Base-by-base conservation (phyloP, 2,329 filamentous ascomycete genomes). In the Pyrenophora teres region DNA sequence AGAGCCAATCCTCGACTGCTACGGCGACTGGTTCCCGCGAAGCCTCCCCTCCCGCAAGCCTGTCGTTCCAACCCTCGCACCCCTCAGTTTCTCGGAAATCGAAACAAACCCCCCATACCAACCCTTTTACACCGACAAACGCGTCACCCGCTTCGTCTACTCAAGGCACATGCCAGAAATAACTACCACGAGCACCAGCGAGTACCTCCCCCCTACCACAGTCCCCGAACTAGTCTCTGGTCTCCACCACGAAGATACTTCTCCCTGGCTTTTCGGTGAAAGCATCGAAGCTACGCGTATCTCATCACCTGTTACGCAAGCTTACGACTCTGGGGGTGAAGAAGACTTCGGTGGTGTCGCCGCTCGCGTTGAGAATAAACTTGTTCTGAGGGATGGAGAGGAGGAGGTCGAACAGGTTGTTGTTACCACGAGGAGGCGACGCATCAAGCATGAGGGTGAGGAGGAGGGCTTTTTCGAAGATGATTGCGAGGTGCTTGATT, bases 81-180 rank as follows among this genome's bases (percentile, higher is more conserved):
- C 71, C 13, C 54, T 74, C 18, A 73, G 70, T 77, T 70, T 92
- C 84, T 91, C 90, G 5, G 92, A 97, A 77, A 95, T 96, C 59
- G 94, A 99, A 69, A 96, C 93, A 1, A 97, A 93, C 67, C 89
- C 92, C 4, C 91, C 93, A 2, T 97, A 96, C 65, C 92, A 96
- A 66, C 93, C 94, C 1, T 97, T 97, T 77, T 93, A 97, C 71
- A 94, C 92, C 0, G 92, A 97, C 67, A 84, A 86, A 47, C 85
- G 93, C 3, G 89, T 97, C 38, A 84, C 82, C n/a, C 79, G 97
- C 23, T 89, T 86, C 60, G 82, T 91, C 36, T 89, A 87, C 67
- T 71, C 73, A 3, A 81, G 41, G 75, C 54, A 56, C 6, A 31
- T 53, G 4, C 10, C 37, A 8, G 61, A 66, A 5, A 38, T 58